phyloP scores from a whole-genome alignment of 805 yeast genomes.

The Candida berthetii region DNA sequence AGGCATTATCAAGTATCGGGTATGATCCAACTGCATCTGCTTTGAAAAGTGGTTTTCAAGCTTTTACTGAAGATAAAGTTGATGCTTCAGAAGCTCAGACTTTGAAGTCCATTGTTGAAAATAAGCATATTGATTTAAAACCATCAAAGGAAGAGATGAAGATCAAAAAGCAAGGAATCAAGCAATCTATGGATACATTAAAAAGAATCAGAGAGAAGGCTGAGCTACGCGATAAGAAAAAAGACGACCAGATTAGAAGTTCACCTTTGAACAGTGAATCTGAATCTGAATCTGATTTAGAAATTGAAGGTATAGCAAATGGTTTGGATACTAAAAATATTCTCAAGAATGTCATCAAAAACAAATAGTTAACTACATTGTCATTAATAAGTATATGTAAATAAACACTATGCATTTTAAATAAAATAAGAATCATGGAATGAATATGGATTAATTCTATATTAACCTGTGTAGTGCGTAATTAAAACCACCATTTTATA shows the following conservation, averaged over 20 bases:
- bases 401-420: no score
- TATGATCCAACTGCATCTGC: conserved; percentile 41
- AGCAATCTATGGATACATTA: conserved; percentile 21
- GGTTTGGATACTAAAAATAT: background rate
- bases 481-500: background rate
- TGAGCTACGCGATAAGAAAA: background rate
- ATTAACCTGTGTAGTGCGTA: background rate
- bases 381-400: no score
- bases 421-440: no score
- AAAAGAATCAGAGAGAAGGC: conserved; percentile 15
- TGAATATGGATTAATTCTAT: background rate
- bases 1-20: conserved; percentile 36
- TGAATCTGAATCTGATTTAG: conserved; percentile 6
- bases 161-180: conserved; percentile 21
- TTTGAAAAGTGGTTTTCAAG: conserved; percentile 17
- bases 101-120: conserved; percentile 21
- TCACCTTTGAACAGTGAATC: conserved; percentile 1
- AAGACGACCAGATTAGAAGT: background rate
- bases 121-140: conserved; percentile 25
- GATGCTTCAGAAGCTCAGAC: conserved; percentile 13
- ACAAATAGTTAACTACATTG: background rate
- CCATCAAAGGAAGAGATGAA: conserved; percentile 23
- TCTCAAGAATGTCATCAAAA: background rate
- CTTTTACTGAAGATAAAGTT: conserved; percentile 6
- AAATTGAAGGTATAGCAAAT: background rate